Evolutionary conservation across 768 basidiomycete genomes (phyloP).

Genomic region (Suillus luteus): DNA sequence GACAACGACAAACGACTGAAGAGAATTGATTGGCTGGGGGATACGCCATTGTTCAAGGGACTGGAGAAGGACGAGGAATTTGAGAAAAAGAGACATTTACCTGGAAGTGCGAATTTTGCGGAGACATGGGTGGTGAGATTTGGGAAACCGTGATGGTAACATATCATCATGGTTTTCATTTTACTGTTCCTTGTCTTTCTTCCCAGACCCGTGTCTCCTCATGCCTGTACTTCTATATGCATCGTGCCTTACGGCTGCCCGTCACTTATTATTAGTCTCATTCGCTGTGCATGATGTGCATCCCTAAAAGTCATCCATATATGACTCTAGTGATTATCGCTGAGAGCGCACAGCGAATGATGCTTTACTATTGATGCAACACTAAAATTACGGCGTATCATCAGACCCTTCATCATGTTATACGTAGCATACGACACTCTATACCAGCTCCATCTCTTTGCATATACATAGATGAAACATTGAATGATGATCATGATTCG

Average conservation of each 20-base stretch:
- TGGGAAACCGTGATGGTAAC: slow-evolving; percentile 30
- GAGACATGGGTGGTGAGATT: slow-evolving; percentile 67
- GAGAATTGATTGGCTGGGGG: slow-evolving; percentile 68
- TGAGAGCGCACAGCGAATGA: not conserved
- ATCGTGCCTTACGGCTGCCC: not conserved
- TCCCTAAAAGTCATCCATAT: not conserved
- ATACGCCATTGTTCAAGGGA: slow-evolving; percentile 59
- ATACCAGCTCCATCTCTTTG: not conserved
- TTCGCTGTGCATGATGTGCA: too few species aligned
- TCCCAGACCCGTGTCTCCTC: not conserved
- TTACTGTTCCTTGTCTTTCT: not conserved
- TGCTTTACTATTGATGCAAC: not conserved
- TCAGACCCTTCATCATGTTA: not conserved
- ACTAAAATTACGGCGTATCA: not conserved
- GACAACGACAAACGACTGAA: slow-evolving; percentile 42
- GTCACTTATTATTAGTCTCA: slow-evolving; percentile 1
- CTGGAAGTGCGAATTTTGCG: slow-evolving; percentile 39
- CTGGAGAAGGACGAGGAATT: slow-evolving; percentile 62
- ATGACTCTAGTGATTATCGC: not conserved
- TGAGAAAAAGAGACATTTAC: slow-evolving; percentile 50
- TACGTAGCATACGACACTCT: not conserved
- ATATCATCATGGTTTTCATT: slow-evolving; percentile 1
- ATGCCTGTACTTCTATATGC: not conserved
- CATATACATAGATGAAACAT: not conserved
- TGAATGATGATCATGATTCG: not conserved